These are phyloP conservation scores for Pseudozyma flocculosa DNA, from an alignment of 1,284 basidiomycete species.

Conservation along the genomic window DNA sequence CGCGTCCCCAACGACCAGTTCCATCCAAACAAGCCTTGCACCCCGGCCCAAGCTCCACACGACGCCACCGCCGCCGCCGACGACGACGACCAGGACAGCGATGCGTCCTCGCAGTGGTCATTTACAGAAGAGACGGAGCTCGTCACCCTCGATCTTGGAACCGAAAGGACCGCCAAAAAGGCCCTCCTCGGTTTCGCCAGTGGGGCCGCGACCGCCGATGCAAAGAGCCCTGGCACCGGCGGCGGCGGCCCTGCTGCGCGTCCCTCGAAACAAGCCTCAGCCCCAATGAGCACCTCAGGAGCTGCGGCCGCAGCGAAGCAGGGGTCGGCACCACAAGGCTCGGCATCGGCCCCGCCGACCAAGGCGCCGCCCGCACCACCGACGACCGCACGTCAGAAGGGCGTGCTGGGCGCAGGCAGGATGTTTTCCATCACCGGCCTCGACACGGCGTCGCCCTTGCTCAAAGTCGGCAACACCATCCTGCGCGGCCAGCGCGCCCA, in stretches of 20 bases:
- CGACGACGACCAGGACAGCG: conserved; percentile 1
- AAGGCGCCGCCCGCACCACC: conserved; percentile 1
- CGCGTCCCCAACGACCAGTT: conserved; percentile 15
- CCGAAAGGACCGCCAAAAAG: conserved; percentile 12
- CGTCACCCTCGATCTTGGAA: conserved; percentile 22
- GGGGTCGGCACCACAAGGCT: no score
- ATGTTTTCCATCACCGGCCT: conserved; percentile 24
- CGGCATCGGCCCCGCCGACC: no score
- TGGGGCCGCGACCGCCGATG: not conserved
- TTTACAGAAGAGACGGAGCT: conserved; percentile 19
- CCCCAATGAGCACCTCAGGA: conserved; percentile 1
- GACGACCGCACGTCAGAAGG: not conserved
- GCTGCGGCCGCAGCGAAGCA: not conserved
- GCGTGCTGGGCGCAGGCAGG: conserved; percentile 9
- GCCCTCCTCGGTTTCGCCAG: conserved; percentile 12
- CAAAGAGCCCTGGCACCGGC: not conserved
- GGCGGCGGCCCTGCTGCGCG: not conserved
- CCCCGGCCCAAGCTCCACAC: not conserved
- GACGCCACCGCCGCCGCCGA: not conserved
- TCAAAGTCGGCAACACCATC: conserved; percentile 27
- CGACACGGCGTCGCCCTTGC: conserved; percentile 12
- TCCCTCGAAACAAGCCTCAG: conserved; percentile 1
- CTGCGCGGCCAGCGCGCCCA: conserved; percentile 13
- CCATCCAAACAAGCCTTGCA: not conserved
- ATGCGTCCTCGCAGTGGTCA: conserved; percentile 19